Evolutionary conservation across 2,329 filamentous ascomycete genomes (phyloP).

Genomic region (Sarocladium brachiariae): DNA sequence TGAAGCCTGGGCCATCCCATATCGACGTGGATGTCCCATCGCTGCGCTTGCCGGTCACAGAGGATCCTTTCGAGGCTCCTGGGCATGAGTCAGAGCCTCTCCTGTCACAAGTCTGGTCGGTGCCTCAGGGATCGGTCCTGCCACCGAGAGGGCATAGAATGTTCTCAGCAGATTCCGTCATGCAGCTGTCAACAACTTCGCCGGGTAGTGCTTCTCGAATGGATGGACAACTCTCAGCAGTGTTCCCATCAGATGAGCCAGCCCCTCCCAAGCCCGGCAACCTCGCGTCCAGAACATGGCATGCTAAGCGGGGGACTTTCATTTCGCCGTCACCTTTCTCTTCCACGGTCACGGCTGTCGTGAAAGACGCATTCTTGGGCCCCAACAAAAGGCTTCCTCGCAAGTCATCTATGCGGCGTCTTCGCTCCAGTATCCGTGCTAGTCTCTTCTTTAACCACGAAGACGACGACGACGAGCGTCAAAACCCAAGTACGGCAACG

Average conservation of each 20-base stretch:
- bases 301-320: slow-evolving; percentile 32
- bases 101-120: slow-evolving; percentile 20
- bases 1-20: slow-evolving; percentile 29
- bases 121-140: slow-evolving; percentile 16
- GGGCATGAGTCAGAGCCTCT: slow-evolving; percentile 31
- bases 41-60: slow-evolving; percentile 24
- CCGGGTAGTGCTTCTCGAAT: slow-evolving; percentile 21
- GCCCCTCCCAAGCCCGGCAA: slow-evolving; percentile 20
- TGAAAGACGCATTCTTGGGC: slow-evolving; percentile 48
- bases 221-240: slow-evolving; percentile 19
- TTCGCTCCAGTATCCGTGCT: slow-evolving; percentile 43
- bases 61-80: slow-evolving; percentile 25
- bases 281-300: background rate
- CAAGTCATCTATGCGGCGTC: slow-evolving; percentile 38
- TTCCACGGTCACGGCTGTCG: slow-evolving; percentile 50
- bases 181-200: slow-evolving; percentile 18
- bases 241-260: slow-evolving; percentile 19
- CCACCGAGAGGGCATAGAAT: slow-evolving; percentile 30
- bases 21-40: slow-evolving; percentile 30
- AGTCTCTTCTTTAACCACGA: slow-evolving; percentile 48
- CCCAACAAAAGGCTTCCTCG: slow-evolving; percentile 32
- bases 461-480: slow-evolving; percentile 24
- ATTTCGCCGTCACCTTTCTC: slow-evolving; percentile 55
- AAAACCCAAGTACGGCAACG: background rate
- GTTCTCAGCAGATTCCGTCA: slow-evolving; percentile 29